These are phyloP conservation scores for Fusarium irregulare DNA, from an alignment of 2,329 filamentous ascomycete species.

Conservation along the genomic window DNA sequence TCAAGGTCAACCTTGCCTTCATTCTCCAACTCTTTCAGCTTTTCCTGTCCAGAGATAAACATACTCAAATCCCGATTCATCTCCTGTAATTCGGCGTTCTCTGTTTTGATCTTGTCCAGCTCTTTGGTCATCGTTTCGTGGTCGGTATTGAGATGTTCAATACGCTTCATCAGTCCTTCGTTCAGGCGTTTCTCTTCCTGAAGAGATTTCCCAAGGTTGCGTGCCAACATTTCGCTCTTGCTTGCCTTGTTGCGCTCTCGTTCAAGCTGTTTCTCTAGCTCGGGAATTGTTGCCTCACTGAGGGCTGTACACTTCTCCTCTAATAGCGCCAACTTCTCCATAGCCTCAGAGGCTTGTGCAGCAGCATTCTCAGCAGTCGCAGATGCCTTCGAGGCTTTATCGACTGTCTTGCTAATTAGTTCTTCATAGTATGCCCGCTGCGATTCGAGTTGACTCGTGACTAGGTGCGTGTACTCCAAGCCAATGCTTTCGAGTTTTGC, in stretches of 20 bases:
- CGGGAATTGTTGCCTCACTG: slow-evolving; percentile 67
- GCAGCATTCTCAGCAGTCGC: slow-evolving; percentile 73
- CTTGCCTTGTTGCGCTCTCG: slow-evolving; percentile 75
- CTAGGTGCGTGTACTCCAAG: slow-evolving; percentile 92
- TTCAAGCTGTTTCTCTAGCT: slow-evolving; percentile 77
- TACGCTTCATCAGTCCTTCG: slow-evolving; percentile 83
- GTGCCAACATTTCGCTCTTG: slow-evolving; percentile 80
- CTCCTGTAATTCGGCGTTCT: slow-evolving; percentile 81
- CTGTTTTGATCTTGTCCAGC: slow-evolving; percentile 65
- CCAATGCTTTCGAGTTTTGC: slow-evolving; percentile 81
- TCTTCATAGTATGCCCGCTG: slow-evolving; percentile 96
- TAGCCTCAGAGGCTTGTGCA: slow-evolving; percentile 60
- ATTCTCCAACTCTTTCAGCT: slow-evolving; percentile 76
- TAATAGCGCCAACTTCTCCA: slow-evolving; percentile 63
- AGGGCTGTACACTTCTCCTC: slow-evolving; percentile 61
- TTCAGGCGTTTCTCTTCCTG: slow-evolving; percentile 90
- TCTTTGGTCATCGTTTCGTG: slow-evolving; percentile 67
- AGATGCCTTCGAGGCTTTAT: slow-evolving; percentile 84
- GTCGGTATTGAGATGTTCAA: slow-evolving; percentile 77
- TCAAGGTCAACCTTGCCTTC: slow-evolving; percentile 72
- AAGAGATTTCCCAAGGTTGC: slow-evolving; percentile 78
- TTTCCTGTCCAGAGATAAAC: slow-evolving; percentile 87
- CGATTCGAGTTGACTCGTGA: slow-evolving; percentile 91
- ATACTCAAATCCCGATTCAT: slow-evolving; percentile 89
- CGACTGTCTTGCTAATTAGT: slow-evolving; percentile 85